Evolutionary conservation across 1,139 yeast genomes (phyloP).

Genomic region (Hanseniaspora uvarum): DNA sequence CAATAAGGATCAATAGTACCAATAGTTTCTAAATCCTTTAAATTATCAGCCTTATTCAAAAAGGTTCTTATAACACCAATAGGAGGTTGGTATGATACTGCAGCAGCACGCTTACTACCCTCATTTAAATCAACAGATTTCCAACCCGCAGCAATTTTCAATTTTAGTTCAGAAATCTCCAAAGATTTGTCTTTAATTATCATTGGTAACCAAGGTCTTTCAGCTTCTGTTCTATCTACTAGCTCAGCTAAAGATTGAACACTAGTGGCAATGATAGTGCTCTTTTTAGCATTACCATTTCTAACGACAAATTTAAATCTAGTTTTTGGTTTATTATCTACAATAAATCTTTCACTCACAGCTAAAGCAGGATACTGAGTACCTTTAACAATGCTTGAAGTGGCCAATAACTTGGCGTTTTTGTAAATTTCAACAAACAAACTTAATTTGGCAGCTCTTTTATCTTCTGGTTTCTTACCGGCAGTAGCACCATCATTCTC

Average conservation of each 20-base stretch:
- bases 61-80: conserved; percentile 80
- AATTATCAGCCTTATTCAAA: conserved; percentile 57
- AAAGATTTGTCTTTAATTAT: conserved; percentile 1
- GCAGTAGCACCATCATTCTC: conserved; percentile 20
- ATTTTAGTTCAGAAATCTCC: conserved; percentile 42
- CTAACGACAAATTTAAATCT: conserved; percentile 57
- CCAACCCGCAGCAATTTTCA: conserved; percentile 64
- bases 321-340: conserved; percentile 61
- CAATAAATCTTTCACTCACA: conserved; percentile 56
- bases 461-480: conserved; percentile 36
- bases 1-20: conserved; percentile 91
- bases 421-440: conserved; percentile 62
- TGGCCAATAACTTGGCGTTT: conserved; percentile 48
- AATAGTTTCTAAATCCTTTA: conserved; percentile 74
- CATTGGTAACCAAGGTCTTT: conserved; percentile 64
- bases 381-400: conserved; percentile 51
- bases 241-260: conserved; percentile 58
- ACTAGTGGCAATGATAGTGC: conserved; percentile 50
- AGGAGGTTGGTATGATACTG: conserved; percentile 80
- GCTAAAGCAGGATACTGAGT: conserved; percentile 63
- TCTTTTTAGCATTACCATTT: conserved; percentile 40
- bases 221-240: conserved; percentile 68
- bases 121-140: conserved; percentile 69
- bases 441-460: conserved; percentile 42
- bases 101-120: conserved; percentile 40